Base-by-base conservation (phyloP, 768 basidiomycete species). In the Thelephora ganbajun region DNA sequence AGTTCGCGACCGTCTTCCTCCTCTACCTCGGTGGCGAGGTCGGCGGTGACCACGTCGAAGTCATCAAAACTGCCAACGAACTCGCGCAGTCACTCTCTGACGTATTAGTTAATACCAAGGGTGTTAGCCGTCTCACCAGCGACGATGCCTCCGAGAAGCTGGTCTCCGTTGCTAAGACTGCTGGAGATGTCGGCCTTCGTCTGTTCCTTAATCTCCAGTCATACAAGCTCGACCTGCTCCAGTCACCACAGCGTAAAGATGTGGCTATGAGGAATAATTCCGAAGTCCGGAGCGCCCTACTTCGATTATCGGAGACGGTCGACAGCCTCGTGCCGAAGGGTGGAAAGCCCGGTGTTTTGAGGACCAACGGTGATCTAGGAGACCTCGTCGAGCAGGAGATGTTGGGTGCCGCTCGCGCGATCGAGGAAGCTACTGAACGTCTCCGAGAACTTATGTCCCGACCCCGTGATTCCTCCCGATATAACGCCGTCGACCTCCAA, bases 381-480 rank as follows among this genome's bases (percentile, higher is more conserved):
- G 86, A 98, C 58, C 76, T 98, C 47, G 94, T 99, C 50, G 90
- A 94, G 65, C 82, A 84, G 58, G 96, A 98, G 68, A 98, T 99
- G 96, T 69, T 78, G 53, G 80, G 83, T 48, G 92, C 96, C 19
- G 90, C 96, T 3, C 73, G 76, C 48, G 92, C 94, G 4, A 99
- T 99, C 63, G 96, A 94, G 60, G 74, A 74, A 22, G 96, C 96
- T 7, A 98, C 93, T 0, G 75, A 79, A 59, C 84, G 91, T 36
- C 65, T 99, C 22, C 88, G 94, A 62, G 76, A 83, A 54, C 82
- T 99, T 61, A 96, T 97, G 76, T 70, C 82, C 20, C 83, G 92
- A 23, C 92, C 92, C 3, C 83, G 82, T 50, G 91, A 96, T 63
- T 77, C 83, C 0, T 72, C 72, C n/a, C 79, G 88, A 46, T 90